Base-by-base conservation (phyloP, 345 rosid genomes). In the Brassica rapa region DNA sequence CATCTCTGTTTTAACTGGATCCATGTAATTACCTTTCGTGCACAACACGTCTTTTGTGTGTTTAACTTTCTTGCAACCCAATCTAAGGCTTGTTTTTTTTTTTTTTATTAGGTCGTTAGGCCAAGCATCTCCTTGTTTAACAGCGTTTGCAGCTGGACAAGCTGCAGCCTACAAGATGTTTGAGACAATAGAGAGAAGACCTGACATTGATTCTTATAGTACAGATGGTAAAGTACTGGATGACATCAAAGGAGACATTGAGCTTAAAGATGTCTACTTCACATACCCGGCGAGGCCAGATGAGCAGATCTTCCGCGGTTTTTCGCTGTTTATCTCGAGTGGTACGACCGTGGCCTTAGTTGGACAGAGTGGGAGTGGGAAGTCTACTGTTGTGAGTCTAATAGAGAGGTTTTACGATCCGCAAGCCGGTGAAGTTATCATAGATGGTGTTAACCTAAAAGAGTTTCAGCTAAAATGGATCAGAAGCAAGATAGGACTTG, bases 391-490 rank as follows among this genome's bases (percentile, higher is more conserved):
- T 2, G 87, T 88, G 57, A 82, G 85, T 78, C 66, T 91, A 12
- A 86, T 91, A 8, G 89, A 89, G 83, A 85, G 96, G 82, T 91
- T 89, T 72, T 89, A 87, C 25, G 93, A 89, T 60, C 93, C 90
- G 0, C 85, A 77, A 60, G 76, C 82, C 0, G 93, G 86, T 41
- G 85, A 85, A 77, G 85, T 91, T 55, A 87, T 88, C 16, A 83
- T 87, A 15, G 93, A 89, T 71, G 88, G 90, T 4, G 41, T 86
- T 25, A 84, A 89, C 32, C 80, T 86, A 19, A 87, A 79, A 78
- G 84, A 87, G 9, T 82, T 86, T 61, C 92, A 86, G 57, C 84
- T 91, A 1, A 87, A 68, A 77, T 91, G 92, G 91, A 87, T 88
- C 43, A 84, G 96, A 51, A 66, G 56, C 60, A 86, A 89, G 80